Base-by-base conservation (phyloP, 768 basidiomycete genomes). In the Boletus sp. region DNA sequence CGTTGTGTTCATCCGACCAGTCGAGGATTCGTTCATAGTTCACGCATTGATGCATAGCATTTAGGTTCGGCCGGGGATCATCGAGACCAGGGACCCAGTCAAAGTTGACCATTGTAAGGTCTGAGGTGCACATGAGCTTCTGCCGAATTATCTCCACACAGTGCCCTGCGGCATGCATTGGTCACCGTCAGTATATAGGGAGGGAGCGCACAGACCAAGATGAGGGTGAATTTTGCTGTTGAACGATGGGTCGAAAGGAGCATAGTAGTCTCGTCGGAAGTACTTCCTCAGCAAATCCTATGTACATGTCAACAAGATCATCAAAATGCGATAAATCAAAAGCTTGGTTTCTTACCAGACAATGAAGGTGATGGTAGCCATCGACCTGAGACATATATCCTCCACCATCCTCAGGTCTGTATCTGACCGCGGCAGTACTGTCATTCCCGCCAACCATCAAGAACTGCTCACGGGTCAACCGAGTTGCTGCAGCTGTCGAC, bases 351-450 rank as follows among this genome's bases (percentile, higher is more conserved):
- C 50, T n/a, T 28, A 60, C 59, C 33, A 60, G 11, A 41, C 57
- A 61, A 42, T 59, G 60, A 32, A 61, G 7, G 37, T 55, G 49
- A 40, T 59, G 60, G 32, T 54, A 47, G 24, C 47, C 47, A 36
- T 59, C 60, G 8, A 61, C 11, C 3, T 58, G 37, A 2, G 53
- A 53, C 57, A 61, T 55, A 33, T 59, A 59, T 4, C 60, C 60
- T 10, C 60, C 60, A 8, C 60, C 60, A n/a, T 61, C 49, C 45
- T 58, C 48, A 5, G 58, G 57, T 8, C 36, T 44, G 32, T 50
- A 61, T 47, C 45, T 59, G 39, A 32, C 41, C 24, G 24, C 47
- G 7, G 60, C 29, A 1, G 53, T 46, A 10, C 30, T 49, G 45
- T 54, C 45, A n/a, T 30, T 39, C 6, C 50, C 39, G 4, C 60